Evolutionary conservation across 257 asterid genomes (phyloP).

Genomic region (Lavandula angustifolia): DNA sequence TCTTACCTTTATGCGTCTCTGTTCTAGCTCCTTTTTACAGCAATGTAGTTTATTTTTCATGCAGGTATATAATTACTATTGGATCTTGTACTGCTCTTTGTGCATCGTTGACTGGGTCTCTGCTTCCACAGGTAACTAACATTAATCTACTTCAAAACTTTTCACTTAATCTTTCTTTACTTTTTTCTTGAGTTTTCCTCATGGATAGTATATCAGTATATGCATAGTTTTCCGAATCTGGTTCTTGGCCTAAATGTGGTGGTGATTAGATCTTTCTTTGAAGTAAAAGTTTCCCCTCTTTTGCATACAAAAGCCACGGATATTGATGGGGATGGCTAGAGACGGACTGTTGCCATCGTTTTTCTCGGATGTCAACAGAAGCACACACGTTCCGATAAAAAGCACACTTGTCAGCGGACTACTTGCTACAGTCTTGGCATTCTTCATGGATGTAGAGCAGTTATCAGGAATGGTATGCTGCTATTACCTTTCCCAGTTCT

Average conservation of each 20-base stretch:
- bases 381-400: constrained; percentile 82
- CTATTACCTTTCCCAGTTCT: constrained; percentile 15
- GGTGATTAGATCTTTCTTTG: background rate
- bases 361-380: constrained; percentile 73
- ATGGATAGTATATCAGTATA: too few species aligned
- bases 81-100: constrained; percentile 93
- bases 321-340: constrained; percentile 97
- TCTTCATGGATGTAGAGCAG: constrained; percentile 91
- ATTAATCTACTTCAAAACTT: background rate
- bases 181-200: too few species aligned
- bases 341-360: constrained; percentile 94
- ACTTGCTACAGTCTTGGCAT: constrained; percentile 71
- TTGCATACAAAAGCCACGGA: constrained; percentile 64
- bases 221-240: too few species aligned
- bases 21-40: constrained; percentile 12
- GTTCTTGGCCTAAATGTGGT: background rate
- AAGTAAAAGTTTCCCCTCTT: constrained; percentile 1
- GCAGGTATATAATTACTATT: constrained; percentile 62
- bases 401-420: constrained; percentile 79
- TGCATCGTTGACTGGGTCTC: constrained; percentile 87
- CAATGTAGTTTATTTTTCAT: constrained; percentile 22
- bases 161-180: background rate
- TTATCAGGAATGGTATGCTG: constrained; percentile 85
- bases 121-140: constrained; percentile 76
- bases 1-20: constrained; percentile 10